A percentile compares a stretch with the other conserved stretches of the same genome.
Evolutionary conservation across 805 yeast genomes (phyloP).

Genomic region (Pichia rugopelliculosa): DNA sequence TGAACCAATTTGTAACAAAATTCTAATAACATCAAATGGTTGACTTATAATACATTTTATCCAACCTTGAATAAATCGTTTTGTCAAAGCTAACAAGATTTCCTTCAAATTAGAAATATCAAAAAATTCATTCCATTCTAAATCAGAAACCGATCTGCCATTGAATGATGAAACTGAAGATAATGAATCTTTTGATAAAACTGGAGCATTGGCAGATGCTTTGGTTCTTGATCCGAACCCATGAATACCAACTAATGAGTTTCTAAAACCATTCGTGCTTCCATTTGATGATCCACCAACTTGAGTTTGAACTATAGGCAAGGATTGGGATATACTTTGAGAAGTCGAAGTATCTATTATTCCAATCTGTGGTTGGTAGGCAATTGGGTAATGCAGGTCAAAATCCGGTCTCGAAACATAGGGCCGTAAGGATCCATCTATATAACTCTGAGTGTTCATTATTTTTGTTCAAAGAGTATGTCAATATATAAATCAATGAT

Average conservation of each 20-base stretch:
- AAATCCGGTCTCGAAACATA: constrained; percentile 27
- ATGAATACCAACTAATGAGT: constrained; percentile 7
- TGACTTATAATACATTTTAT: constrained; percentile 63
- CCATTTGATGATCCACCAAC: constrained; percentile 3
- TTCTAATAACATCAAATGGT: constrained; percentile 79
- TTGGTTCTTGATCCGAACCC: constrained; percentile 17
- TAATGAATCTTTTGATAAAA: neutral
- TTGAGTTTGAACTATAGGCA: constrained; percentile 22
- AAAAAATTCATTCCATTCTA: constrained; percentile 61
- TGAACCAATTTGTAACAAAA: constrained; percentile 74
- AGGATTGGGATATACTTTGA: constrained; percentile 27
- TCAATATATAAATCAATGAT: neutral
- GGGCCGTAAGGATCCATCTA: constrained; percentile 26
- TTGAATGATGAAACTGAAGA: neutral
- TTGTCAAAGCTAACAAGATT: constrained; percentile 46
- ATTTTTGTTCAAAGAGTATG: constrained; percentile 5
- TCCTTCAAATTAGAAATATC: constrained; percentile 53
- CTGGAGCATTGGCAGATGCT: constrained; percentile 33
- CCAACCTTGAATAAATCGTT: constrained; percentile 63
- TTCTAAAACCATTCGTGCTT: neutral
- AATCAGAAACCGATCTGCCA: constrained; percentile 29
- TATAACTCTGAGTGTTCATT: constrained; percentile 22
- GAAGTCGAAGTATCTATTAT: constrained; percentile 29
- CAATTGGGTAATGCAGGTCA: constrained; percentile 28
- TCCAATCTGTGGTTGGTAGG: constrained; percentile 29